Percentiles rank a stretch among this genome's conserved stretches.
Conservation (phyloP, 163 green algal genomes). For the Coccomyxa subellipsoidea region DNA sequence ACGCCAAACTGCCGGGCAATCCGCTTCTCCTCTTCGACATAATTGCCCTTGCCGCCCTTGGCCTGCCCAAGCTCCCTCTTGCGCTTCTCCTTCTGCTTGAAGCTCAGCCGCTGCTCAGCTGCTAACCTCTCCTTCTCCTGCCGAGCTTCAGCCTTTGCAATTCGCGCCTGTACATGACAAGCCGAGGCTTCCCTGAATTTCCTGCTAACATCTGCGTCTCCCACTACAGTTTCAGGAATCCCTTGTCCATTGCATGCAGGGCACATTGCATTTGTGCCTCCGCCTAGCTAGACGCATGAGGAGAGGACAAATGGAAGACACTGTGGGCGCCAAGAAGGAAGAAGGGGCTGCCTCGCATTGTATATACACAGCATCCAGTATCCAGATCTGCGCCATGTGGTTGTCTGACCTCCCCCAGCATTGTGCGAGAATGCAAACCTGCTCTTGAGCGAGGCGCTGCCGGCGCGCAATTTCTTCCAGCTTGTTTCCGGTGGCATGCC, state of each 20-base stretch:
- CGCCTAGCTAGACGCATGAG: neutral
- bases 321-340: too few relatives aligned
- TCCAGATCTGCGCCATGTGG: too few relatives aligned
- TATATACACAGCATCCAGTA: too few relatives aligned
- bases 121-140: constrained; percentile 40
- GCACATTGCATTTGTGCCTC: neutral
- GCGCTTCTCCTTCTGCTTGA: constrained; percentile 78
- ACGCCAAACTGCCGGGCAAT: constrained; percentile 60
- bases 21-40: constrained; percentile 82
- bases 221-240: too few relatives aligned
- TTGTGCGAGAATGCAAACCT: constrained; percentile 11
- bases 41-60: constrained; percentile 59
- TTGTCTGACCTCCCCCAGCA: too few relatives aligned
- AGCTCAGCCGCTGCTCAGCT: constrained; percentile 41
- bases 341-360: too few relatives aligned
- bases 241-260: neutral
- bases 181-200: neutral
- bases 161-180: constrained; percentile 7
- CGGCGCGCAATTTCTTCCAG: constrained; percentile 26
- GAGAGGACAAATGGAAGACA: neutral
- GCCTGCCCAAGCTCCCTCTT: constrained; percentile 71
- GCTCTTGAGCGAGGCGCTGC: constrained; percentile 21
- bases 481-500: constrained; percentile 23
- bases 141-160: constrained; percentile 31
- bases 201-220: too few relatives aligned